Percentiles rank a stretch among this genome's conserved stretches.
These are phyloP conservation scores for Corymbia citriodora DNA, from an alignment of 441 rosid genomes.

Conservation along the genomic window DNA sequence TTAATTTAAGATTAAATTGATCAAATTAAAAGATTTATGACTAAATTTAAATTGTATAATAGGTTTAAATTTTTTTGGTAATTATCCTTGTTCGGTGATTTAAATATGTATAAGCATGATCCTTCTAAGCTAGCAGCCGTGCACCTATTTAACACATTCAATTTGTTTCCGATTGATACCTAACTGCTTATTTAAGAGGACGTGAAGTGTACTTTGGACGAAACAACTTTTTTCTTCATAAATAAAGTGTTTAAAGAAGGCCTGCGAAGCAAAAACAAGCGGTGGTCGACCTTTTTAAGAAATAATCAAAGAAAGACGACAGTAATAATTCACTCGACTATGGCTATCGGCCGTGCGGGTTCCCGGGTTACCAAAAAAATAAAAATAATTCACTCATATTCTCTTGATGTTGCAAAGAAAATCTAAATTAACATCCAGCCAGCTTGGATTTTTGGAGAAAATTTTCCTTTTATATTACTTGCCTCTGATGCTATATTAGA, in stretches of 20 bases:
- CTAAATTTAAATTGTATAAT: no score
- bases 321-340: not conserved
- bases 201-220: not conserved
- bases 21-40: no score
- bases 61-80: no score
- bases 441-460: no score
- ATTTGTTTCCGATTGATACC: not conserved
- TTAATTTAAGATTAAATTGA: no score
- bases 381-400: no score
- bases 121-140: not conserved
- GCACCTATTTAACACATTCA: not conserved
- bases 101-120: no score
- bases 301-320: not conserved
- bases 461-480: no score
- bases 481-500: not conserved
- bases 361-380: no score
- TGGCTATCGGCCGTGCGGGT: no score
- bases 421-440: not conserved
- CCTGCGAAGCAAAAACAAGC: not conserved
- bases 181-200: not conserved
- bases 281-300: not conserved
- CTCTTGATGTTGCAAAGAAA: not conserved
- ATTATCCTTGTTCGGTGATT: not conserved
- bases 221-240: not conserved
- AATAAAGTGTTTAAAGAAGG: not conserved